Evolutionary conservation across 2,329 filamentous ascomycete species (phyloP), one percentile per base, ranked within the genome.

Genomic region (Sporothrix euskadiensis): DNA sequence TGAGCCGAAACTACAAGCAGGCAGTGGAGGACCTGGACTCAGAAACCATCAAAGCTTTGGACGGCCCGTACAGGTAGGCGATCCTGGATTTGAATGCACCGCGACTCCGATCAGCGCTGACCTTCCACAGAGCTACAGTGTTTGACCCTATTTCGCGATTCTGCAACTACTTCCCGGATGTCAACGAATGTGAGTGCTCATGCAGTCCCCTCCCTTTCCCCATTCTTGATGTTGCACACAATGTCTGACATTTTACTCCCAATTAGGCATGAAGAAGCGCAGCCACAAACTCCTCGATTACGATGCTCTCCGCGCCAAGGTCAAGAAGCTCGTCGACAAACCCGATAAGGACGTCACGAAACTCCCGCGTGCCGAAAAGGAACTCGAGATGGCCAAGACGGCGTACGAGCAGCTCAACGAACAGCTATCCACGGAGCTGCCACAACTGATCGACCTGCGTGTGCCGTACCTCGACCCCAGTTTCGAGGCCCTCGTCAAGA

Each of bases 281-380:
- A 92, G 97, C 79, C 93, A 99, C 88, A 99, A 99, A 83, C 91
- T 98, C 73, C 92, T 98, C 78, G 97, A 99, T 84, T 99, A 99
- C 85, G 96, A 99, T 82, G 90, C 94, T 22, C 91, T 98, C 83
- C 93, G 96, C 76, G 94, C 94, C 77, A 97, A 96, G 82, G 96
- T 99, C 79, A 98, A 98, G 88, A 95, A 94, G 82, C 89, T 99
- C 54, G 94, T 93, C 71, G 97, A 99, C 83, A 98, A 99, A 86
- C 96, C 96, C 65, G 96, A 99, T 86, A 99, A 99, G 86, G 96
- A 99, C 81, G 93, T 94, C 16, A 95, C 93, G 71, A 99, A 98
- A 85, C 89, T 99, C 72, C 96, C 97, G 1, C 93, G 95, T 73
- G 93, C 95, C 32, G 96, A 99, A 82, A 97, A 97, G 86, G 97